Percentiles rank a stretch among this genome's conserved stretches.
Evolutionary conservation across 768 basidiomycete genomes (phyloP).

Genomic region (Mycena pura): DNA sequence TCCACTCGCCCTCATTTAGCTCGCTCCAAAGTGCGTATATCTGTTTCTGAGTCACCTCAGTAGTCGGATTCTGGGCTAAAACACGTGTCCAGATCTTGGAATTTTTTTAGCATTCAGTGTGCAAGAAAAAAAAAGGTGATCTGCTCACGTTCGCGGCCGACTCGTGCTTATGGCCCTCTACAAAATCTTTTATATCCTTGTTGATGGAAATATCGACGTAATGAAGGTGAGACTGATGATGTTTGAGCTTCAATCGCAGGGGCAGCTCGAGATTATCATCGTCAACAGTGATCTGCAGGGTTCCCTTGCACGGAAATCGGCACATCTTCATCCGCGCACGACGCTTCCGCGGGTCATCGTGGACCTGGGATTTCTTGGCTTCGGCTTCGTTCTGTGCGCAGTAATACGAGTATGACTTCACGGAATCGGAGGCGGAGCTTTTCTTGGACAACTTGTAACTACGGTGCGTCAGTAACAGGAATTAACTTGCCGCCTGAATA

Average conservation of each 20-base stretch:
- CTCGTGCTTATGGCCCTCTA: neutral
- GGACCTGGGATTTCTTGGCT: neutral
- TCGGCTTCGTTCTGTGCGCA: neutral
- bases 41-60: neutral
- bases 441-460: neutral
- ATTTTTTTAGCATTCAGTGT: too few species aligned
- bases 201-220: neutral
- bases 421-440: neutral
- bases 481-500: neutral
- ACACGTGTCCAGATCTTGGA: neutral
- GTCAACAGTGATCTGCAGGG: slow-evolving; percentile 13
- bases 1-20: neutral
- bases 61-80: neutral
- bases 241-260: neutral
- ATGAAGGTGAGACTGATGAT: neutral
- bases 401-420: neutral
- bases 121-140: too few species aligned
- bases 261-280: neutral
- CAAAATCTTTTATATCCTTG: neutral
- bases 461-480: neutral
- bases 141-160: neutral
- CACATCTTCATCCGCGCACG: slow-evolving; percentile 22
- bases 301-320: slow-evolving; percentile 19
- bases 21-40: neutral
- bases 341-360: neutral